Base-by-base conservation (phyloP, 257 asterid species). In the Nicotiana tabacum region DNA sequence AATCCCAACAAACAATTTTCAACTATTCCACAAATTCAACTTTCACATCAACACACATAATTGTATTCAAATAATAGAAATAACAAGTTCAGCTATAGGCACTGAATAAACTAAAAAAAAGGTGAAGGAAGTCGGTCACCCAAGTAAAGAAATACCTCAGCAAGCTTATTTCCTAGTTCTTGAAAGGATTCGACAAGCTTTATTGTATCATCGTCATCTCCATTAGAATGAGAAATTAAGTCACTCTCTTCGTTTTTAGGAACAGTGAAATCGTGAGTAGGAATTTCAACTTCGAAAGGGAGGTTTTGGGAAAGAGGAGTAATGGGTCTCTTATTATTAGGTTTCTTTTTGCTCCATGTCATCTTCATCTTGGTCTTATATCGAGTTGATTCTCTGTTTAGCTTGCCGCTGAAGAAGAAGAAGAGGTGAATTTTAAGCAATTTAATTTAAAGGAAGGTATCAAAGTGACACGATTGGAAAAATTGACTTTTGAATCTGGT, bases 141-240 rank as follows among this genome's bases (percentile, higher is more conserved):
- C 80, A 64, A 9, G 29, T 78, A 29, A n/a, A 2, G n/a, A 76
- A 82, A 29, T 87, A 94, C 98, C 97, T 93, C 93, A 81, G 98
- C 97, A 66, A 95, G 94, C 83, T 87, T 84, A 84, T 93, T 95
- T 55, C 98, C 98, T 76, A 82, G 91, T 78, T 90, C 89, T 90
- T 93, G 93, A 72, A 85, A 95, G 13, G 88, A 87, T 9, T 66
- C 87, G 16, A 93, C 90, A 60, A 89, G 89, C 81, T 86, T 88
- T 80, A 69, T 62, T 24, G 82, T 83, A 72, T 85, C 61, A 29
- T 83, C 92, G 35, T 86, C 88, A 79, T 55, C 90, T 51, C 85
- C 88, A 33, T 85, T 43, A 86, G 46, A 7, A 82, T 77, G 46
- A 67, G 69, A 27, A 32, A 9, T 43, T 43, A 43, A 43, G 58